phyloP scores from a whole-genome alignment of 1,284 basidiomycete genomes.

The Pseudozyma tsukubaensis region DNA sequence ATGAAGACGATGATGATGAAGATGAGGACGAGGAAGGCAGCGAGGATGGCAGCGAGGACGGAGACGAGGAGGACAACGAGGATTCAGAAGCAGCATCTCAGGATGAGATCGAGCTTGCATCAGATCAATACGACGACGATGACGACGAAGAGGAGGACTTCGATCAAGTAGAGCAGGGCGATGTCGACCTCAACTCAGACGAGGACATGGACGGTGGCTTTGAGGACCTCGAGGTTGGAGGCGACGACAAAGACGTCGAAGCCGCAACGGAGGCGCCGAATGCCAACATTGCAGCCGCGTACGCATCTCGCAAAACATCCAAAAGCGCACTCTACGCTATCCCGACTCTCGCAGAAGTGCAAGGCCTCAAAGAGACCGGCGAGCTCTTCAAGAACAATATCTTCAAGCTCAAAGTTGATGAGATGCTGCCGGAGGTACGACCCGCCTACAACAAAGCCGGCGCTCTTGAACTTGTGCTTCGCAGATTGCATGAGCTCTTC shows the following conservation, averaged over 20 bases:
- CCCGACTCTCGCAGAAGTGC: slow-evolving; percentile 76
- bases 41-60: slow-evolving; percentile 31
- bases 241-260: slow-evolving; percentile 40
- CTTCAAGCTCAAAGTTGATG: slow-evolving; percentile 82
- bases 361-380: slow-evolving; percentile 79
- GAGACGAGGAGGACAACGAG: slow-evolving; percentile 35
- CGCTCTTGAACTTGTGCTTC: slow-evolving; percentile 61
- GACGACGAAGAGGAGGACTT: slow-evolving; percentile 50
- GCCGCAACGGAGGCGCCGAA: slow-evolving; percentile 5
- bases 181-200: slow-evolving; percentile 56
- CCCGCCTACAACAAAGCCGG: slow-evolving; percentile 51
- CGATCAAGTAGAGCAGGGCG: slow-evolving; percentile 31
- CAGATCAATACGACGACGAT: slow-evolving; percentile 31
- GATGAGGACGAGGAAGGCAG: slow-evolving; percentile 49
- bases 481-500: slow-evolving; percentile 58
- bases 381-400: slow-evolving; percentile 84
- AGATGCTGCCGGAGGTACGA: slow-evolving; percentile 62
- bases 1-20: slow-evolving; percentile 57
- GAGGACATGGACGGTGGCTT: slow-evolving; percentile 67
- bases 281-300: slow-evolving; percentile 7
- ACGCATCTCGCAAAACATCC: slow-evolving; percentile 45
- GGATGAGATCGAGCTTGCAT: slow-evolving; percentile 35
- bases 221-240: slow-evolving; percentile 58
- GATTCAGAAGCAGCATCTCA: slow-evolving; percentile 28
- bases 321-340: slow-evolving; percentile 70